phyloP scores from a whole-genome alignment of 441 rosid species.

The Gossypium davidsonii region DNA sequence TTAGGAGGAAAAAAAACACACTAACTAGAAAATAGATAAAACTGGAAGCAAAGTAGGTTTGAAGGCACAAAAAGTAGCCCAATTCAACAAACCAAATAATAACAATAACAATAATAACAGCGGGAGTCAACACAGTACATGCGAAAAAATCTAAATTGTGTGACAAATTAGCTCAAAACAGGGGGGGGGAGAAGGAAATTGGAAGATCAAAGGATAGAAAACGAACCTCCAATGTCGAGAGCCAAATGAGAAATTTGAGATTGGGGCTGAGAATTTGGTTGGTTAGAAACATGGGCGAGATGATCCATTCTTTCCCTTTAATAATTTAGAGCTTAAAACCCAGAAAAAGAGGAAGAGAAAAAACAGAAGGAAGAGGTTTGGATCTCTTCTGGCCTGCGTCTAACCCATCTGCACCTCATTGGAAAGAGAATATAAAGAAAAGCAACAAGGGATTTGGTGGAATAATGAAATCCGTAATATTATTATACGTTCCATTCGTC shows the following conservation, averaged over 20 bases:
- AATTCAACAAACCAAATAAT: not conserved
- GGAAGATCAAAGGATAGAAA: not conserved
- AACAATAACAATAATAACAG: not conserved
- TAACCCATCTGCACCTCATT: slow-evolving; percentile 17
- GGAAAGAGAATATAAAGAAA: not conserved
- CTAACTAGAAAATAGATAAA: not conserved
- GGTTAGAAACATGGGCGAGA: slow-evolving; percentile 1
- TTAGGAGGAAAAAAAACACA: not conserved
- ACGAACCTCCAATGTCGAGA: slow-evolving; percentile 82
- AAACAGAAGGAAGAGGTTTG: not conserved
- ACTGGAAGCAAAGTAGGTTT: not conserved
- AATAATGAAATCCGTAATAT: not conserved
- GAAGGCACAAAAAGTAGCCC: not conserved
- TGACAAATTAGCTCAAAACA: not conserved
- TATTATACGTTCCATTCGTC: not conserved
- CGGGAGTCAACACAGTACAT: not conserved
- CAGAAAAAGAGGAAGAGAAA: not conserved
- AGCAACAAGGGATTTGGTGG: not conserved
- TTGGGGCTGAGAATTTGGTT: slow-evolving; percentile 22
- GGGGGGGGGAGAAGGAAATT: not conserved
- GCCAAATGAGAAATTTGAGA: slow-evolving; percentile 69
- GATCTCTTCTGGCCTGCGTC: slow-evolving; percentile 12
- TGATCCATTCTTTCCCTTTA: not conserved
- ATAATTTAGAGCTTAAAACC: not conserved
- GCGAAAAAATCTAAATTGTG: not conserved